A percentile compares a stretch with the other conserved stretches of the same genome.
These are phyloP conservation scores for Globisporangium cederbergense DNA, from an alignment of 352 stramenopile species.

Conservation along the genomic window DNA sequence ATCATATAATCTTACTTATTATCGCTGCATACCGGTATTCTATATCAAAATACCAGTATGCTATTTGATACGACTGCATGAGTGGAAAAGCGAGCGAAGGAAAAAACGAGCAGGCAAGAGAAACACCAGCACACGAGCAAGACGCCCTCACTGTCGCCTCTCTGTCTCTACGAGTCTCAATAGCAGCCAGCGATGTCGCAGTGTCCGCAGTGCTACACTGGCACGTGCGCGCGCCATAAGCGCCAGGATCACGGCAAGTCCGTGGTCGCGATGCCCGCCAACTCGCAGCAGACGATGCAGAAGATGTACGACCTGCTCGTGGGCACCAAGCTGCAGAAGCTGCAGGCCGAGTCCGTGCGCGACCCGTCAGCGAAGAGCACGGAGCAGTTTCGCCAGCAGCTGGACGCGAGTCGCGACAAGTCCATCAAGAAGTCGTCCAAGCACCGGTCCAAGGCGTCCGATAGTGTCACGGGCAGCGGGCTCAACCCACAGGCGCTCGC, in stretches of 20 bases:
- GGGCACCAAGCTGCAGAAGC: conserved; percentile 63
- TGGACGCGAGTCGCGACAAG: conserved; percentile 68
- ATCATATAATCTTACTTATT: too few species aligned
- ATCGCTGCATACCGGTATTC: too few species aligned
- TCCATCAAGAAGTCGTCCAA: conserved; percentile 53
- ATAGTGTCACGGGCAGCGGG: conserved; percentile 29
- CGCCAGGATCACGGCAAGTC: conserved; percentile 68
- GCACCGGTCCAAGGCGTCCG: conserved; percentile 25
- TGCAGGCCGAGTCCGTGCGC: conserved; percentile 48
- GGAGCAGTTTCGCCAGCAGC: conserved; percentile 52
- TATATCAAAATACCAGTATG: too few species aligned
- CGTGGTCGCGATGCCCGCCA: conserved; percentile 30
- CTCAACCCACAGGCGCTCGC: conserved; percentile 72
- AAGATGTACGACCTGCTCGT: conserved; percentile 82
- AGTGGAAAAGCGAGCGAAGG: too few species aligned
- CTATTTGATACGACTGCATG: too few species aligned
- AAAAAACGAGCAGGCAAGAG: too few species aligned
- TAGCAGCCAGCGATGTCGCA: conserved; percentile 39
- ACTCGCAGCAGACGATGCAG: conserved; percentile 59
- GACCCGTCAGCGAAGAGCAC: conserved; percentile 38
- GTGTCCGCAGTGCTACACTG: conserved; percentile 80
- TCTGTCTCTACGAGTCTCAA: background rate
- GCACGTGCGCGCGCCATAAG: conserved; percentile 61
- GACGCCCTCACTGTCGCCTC: background rate
- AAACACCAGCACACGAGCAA: too few species aligned